These are phyloP conservation scores for Teratosphaeriaceae sp. DNA, from an alignment of 2,329 filamentous ascomycete species.

Conservation along the genomic window DNA sequence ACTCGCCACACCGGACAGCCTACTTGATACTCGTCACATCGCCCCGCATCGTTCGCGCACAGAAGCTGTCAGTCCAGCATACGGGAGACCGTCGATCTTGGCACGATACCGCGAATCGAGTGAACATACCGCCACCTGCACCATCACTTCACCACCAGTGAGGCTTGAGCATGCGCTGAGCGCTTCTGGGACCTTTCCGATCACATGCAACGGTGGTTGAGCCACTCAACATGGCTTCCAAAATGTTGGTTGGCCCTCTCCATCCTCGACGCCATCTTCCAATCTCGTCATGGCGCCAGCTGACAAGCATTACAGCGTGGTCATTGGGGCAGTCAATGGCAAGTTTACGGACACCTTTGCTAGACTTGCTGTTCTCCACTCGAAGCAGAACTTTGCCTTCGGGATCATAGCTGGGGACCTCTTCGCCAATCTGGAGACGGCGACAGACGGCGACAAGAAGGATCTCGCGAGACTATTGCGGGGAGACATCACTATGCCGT, in stretches of 20 bases:
- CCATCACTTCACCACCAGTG: neutral
- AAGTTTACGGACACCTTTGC: conserved; percentile 67
- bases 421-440: conserved; percentile 55
- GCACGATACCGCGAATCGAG: no score
- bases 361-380: conserved; percentile 73
- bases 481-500: conserved; percentile 65
- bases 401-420: conserved; percentile 80
- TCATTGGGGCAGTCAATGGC: conserved; percentile 77
- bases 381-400: conserved; percentile 82
- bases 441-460: conserved; percentile 42
- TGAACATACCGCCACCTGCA: no score
- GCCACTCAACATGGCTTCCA: conserved; percentile 44
- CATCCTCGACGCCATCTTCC: neutral
- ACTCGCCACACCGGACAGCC: no score
- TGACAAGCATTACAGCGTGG: conserved; percentile 50
- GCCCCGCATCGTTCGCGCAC: no score
- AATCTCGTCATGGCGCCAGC: conserved; percentile 7
- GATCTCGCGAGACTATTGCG: conserved; percentile 51
- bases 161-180: neutral
- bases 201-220: neutral
- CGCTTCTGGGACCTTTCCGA: neutral
- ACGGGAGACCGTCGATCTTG: no score
- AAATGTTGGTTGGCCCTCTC: conserved; percentile 40
- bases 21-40: no score
- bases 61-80: no score